Base-by-base conservation (phyloP, 2,329 filamentous ascomycete genomes). In the Fusarium vanettenii region DNA sequence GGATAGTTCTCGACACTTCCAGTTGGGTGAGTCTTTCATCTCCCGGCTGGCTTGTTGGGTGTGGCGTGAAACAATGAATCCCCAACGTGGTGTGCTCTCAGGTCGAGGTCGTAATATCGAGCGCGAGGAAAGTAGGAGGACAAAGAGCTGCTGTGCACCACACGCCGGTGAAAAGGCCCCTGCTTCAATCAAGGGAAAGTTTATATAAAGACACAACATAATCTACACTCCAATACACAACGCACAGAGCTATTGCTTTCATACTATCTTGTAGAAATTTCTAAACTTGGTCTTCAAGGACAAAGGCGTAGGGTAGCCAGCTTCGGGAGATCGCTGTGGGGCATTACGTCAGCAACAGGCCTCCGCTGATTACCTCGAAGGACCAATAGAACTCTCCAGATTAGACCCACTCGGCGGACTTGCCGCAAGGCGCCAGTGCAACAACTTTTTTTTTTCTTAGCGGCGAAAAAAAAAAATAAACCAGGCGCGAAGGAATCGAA, bases 391-490 rank as follows among this genome's bases (percentile, higher is more conserved):
- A 14, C n/a, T 20, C 5, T 3, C 7, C 20, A 2, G 7, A 1
- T 2, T 4, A 11, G 68, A 20, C 27, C 67, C 65, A 22, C 69
- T 25, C 41, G 25, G 64, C 76, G 77, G 77, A 69, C 75, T 67
- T 75, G 74, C 76, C 76, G 76, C 70, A 73, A 67, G 60, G 64
- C 65, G 68, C 66, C 66, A 72, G 71, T 69, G 67, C 72, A 64
- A 68, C 67, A 67, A 69, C 67, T 73, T 75, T 78, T 77, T 77
- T 76, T 76, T 69, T 52, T 52, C 60, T 67, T 80, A 78, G 78
- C 76, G 76, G 75, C 74, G 71, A 77, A 80, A 78, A 76, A 77
- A n/a, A 77, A 78, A 77, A 71, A 76, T 60, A 75, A 71, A 75
- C 70, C 70, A 75, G 66, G 70, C 74, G 73, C 74, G 76, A 74